These are phyloP conservation scores for Boletus smithii DNA, from an alignment of 1,284 basidiomycete species.

Conservation along the genomic window DNA sequence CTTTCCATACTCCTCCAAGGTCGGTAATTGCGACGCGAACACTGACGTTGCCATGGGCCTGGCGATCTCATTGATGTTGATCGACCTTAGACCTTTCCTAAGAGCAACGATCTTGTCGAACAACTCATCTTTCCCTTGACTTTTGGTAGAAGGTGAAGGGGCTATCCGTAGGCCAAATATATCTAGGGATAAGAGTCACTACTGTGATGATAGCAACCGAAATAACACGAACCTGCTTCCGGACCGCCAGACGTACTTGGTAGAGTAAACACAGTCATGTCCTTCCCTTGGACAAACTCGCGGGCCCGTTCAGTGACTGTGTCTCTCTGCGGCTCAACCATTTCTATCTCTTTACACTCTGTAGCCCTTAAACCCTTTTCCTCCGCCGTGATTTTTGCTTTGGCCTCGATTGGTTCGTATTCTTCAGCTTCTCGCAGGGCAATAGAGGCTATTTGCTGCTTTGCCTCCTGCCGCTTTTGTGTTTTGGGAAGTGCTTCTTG, in stretches of 20 bases:
- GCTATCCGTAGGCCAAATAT: conserved; percentile 50
- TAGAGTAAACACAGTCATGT: not conserved
- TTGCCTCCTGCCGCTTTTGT: conserved; percentile 25
- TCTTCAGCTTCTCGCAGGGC: conserved; percentile 28
- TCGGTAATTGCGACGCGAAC: conserved; percentile 52
- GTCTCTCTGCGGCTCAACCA: conserved; percentile 6
- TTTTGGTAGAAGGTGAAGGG: conserved; percentile 34
- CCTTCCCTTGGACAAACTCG: conserved; percentile 3
- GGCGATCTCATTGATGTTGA: conserved; percentile 56
- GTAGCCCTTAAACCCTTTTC: conserved; percentile 11
- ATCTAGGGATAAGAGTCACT: conserved; percentile 38
- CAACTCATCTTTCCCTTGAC: conserved; percentile 37
- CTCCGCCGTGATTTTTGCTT: conserved; percentile 28
- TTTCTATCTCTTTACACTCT: conserved; percentile 17
- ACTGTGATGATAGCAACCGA: not conserved
- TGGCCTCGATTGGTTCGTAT: conserved; percentile 29
- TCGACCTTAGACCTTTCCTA: conserved; percentile 56
- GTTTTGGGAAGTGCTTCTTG: conserved; percentile 22
- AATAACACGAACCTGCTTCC: conserved; percentile 28
- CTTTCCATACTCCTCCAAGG: conserved; percentile 41
- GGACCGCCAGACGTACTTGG: not conserved
- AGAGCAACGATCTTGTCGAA: conserved; percentile 43
- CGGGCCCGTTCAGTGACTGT: not conserved
- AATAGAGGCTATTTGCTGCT: conserved; percentile 19
- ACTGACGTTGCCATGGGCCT: conserved; percentile 37